Percentiles rank a stretch among this genome's conserved stretches.
phyloP scores from a whole-genome alignment of 2,329 filamentous ascomycete species.

The Paecilomyces variotii region DNA sequence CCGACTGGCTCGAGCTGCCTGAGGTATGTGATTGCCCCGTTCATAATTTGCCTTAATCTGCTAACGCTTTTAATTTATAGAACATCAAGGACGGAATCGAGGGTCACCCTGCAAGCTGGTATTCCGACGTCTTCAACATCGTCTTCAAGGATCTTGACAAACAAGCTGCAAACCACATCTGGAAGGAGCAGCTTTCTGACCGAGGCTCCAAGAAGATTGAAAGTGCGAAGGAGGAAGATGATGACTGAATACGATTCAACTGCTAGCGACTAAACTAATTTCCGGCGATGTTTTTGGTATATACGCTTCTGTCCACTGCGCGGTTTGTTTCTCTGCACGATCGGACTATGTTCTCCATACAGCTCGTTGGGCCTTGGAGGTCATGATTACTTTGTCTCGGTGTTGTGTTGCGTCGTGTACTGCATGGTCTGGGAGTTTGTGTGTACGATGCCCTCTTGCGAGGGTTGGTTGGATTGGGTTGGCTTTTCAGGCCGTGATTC shows the following conservation, averaged over 20 bases:
- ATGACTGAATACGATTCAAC: slow-evolving; percentile 4
- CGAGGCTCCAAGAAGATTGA: slow-evolving; percentile 45
- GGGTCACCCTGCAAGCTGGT: slow-evolving; percentile 87
- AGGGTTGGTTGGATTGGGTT: neutral
- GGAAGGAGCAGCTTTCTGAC: slow-evolving; percentile 56
- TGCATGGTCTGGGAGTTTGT: neutral
- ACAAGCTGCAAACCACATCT: slow-evolving; percentile 61
- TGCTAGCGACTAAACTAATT: neutral
- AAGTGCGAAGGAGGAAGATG: slow-evolving; percentile 5
- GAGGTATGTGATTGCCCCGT: slow-evolving; percentile 57
- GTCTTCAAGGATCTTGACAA: slow-evolving; percentile 77
- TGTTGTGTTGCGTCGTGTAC: neutral
- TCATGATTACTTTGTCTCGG: neutral
- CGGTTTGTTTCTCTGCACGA: neutral
- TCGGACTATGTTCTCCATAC: neutral
- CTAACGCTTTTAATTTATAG: slow-evolving; percentile 40
- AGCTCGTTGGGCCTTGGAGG: neutral
- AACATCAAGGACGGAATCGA: slow-evolving; percentile 97
- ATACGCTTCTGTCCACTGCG: neutral
- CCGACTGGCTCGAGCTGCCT: slow-evolving; percentile 94
- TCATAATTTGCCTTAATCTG: neutral
- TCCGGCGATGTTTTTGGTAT: neutral
- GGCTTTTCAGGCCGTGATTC: neutral
- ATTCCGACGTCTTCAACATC: slow-evolving; percentile 83
- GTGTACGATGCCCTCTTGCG: neutral